Conservation (phyloP, 2,329 filamentous ascomycete genomes). For the Sporothrix inflata region DNA sequence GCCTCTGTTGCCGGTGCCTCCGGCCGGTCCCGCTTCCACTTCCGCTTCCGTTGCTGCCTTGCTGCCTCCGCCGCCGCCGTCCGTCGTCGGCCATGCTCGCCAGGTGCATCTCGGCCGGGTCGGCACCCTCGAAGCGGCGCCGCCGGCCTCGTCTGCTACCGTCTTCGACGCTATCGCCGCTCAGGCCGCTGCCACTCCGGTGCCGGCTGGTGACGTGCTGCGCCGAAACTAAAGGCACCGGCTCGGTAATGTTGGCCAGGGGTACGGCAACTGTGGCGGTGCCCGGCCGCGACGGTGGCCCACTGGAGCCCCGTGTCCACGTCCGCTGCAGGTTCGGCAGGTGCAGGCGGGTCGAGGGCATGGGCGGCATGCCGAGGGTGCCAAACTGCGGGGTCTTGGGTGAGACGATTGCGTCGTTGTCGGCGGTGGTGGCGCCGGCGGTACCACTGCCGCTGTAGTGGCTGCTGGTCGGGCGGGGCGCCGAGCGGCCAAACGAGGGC, state of each 20-base stretch:
- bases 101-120: slow-evolving; percentile 55
- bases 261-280: slow-evolving; percentile 31
- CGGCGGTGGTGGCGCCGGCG: background rate
- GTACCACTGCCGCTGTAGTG: slow-evolving; percentile 31
- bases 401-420: slow-evolving; percentile 38
- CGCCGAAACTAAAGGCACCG: slow-evolving; percentile 16
- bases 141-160: slow-evolving; percentile 20
- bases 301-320: slow-evolving; percentile 44
- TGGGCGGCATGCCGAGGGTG: slow-evolving; percentile 43
- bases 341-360: slow-evolving; percentile 48
- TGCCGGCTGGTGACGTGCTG: slow-evolving; percentile 29
- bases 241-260: slow-evolving; percentile 4
- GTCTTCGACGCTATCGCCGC: background rate
- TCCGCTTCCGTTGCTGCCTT: background rate
- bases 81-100: slow-evolving; percentile 49
- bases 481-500: slow-evolving; percentile 35
- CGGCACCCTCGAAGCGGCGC: slow-evolving; percentile 45
- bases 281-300: slow-evolving; percentile 37
- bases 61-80: slow-evolving; percentile 38
- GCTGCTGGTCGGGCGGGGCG: slow-evolving; percentile 38
- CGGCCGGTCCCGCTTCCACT: slow-evolving; percentile 14
- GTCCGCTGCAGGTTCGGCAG: slow-evolving; percentile 48
- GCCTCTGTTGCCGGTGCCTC: slow-evolving; percentile 28
- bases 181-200: background rate
- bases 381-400: slow-evolving; percentile 53